These are phyloP conservation scores for Onygena corvina DNA, from an alignment of 2,329 filamentous ascomycete species.

Conservation along the genomic window DNA sequence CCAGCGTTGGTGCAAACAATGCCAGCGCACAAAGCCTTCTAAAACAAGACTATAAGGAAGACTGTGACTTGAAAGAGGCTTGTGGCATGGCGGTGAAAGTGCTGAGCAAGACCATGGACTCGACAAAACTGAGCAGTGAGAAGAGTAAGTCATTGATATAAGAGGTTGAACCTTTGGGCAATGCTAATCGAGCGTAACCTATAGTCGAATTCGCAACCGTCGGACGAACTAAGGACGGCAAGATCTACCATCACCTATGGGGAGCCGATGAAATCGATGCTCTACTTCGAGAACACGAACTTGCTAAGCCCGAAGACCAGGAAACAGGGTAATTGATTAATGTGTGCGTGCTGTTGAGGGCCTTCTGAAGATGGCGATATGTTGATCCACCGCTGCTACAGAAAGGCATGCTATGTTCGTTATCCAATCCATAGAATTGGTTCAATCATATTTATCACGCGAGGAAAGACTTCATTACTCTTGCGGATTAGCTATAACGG, in stretches of 20 bases:
- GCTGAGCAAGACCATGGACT: slow-evolving; percentile 99
- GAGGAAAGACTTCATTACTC: not conserved
- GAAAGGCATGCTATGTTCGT: not conserved
- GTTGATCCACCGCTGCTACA: not conserved
- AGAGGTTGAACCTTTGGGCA: not conserved
- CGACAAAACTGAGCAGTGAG: slow-evolving; percentile 95
- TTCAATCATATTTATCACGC: not conserved
- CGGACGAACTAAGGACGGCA: slow-evolving; percentile 84
- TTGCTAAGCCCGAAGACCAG: slow-evolving; percentile 68
- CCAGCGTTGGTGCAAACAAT: slow-evolving; percentile 94
- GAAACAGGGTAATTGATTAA: slow-evolving; percentile 41
- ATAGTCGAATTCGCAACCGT: slow-evolving; percentile 96
- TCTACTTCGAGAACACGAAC: slow-evolving; percentile 84
- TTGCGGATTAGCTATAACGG: too few species aligned
- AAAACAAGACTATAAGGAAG: slow-evolving; percentile 99
- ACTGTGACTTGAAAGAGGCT: slow-evolving; percentile 89
- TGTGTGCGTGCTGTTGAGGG: not conserved
- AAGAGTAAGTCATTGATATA: slow-evolving; percentile 59
- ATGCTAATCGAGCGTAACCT: slow-evolving; percentile 8
- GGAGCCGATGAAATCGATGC: slow-evolving; percentile 90
- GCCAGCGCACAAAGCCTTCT: slow-evolving; percentile 90
- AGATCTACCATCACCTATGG: slow-evolving; percentile 98
- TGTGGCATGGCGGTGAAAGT: slow-evolving; percentile 98
- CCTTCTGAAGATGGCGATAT: too few species aligned
- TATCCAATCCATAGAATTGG: not conserved